Base-by-base conservation (phyloP, 768 basidiomycete genomes). In the Boletus tomentosulus region DNA sequence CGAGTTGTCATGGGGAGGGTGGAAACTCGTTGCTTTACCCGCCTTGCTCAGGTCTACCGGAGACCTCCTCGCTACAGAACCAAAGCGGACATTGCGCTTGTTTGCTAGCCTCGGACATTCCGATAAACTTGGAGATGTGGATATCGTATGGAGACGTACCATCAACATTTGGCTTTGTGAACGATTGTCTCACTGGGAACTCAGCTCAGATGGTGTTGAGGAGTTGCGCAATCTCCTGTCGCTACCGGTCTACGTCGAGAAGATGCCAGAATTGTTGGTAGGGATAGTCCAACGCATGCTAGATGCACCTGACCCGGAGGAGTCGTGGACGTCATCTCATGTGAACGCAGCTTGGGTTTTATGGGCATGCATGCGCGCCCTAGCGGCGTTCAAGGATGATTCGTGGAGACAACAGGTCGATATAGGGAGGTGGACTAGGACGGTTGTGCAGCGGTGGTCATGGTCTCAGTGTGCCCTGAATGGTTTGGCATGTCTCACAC, bases 1-100 rank as follows among this genome's bases (percentile, higher is more conserved):
- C 2, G 84, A 86, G 46, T 68, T 85, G 5, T 76, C 75, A 0
- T 92, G 89, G 87, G 81, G 82, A 19, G 90, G 88, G 3, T 92
- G 88, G 88, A 88, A 83, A 64, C 72, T 82, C 31, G 66, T 90
- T 10, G 86, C 79, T 13, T 64, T 85, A 2, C 85, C 88, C 2
- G 67, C 76, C 12, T 62, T 89, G n/a, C 60, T 83, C 13, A 81
- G 80, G 59, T 71, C 73, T 30, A 80, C 79, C 2, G 69, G 74
- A 4, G 74, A 73, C 45, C 62, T 84, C 22, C 61, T 84, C 13
- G 72, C 80, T 27, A 54, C 60, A 6, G 73, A 81, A n/a, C 74
- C 79, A 4, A 62, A 62, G 37, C 57, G 63, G 41, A 69, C 80
- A 0, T 55, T 86, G 11, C 74, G 73, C 19, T 72, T 88, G 52